Evolutionary conservation across 495 filamentous ascomycete genomes (phyloP), one percentile per base, ranked within the genome.

Genomic region (Filosporella fistucella): DNA sequence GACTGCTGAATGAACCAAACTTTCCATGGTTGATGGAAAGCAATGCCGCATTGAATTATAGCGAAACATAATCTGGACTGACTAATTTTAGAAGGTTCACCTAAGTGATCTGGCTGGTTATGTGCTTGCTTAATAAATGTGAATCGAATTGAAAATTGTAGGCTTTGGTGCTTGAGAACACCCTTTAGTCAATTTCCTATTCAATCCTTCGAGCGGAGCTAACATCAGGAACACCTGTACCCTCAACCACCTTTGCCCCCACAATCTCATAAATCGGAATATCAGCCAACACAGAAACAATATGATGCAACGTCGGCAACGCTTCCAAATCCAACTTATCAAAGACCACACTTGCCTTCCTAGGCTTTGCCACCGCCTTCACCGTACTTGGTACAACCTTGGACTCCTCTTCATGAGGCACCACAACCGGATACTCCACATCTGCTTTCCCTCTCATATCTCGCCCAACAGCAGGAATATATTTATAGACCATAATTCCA

Each of bases 251-350:
- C 30, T 65, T 76, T 3, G 68, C 74, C 11, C 64, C 63, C 13
- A 81, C 59, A 37, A 79, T 51, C 46, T 74, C 70, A 53, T 76
- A 76, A 6, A 77, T 59, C 0, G 74, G 77, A 35, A 82, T 67
- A 40, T 77, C 74, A 0, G 67, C 71, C 49, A 81, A 47, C 21
- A 63, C 60, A 32, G 61, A 59, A 18, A 76, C 57, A 21, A 81
- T 61, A 60, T 79, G 74, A 50, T 81, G 74, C 30, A 81, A 58
- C 1, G 75, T 81, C 0, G 78, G 78, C 41, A 81, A 52, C 16
- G 57, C 57, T 22, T 75, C 59, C 74, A 67, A 74, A 45, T 71
- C 65, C 16, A 71, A 54, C 4, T 54, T 56, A 28, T 72, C 60
- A 50, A 64, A 62, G 3, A 58, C 62, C 12, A 59, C 24, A 10